Base-by-base conservation (phyloP, 257 asterid genomes). In the Petunia secreta region DNA sequence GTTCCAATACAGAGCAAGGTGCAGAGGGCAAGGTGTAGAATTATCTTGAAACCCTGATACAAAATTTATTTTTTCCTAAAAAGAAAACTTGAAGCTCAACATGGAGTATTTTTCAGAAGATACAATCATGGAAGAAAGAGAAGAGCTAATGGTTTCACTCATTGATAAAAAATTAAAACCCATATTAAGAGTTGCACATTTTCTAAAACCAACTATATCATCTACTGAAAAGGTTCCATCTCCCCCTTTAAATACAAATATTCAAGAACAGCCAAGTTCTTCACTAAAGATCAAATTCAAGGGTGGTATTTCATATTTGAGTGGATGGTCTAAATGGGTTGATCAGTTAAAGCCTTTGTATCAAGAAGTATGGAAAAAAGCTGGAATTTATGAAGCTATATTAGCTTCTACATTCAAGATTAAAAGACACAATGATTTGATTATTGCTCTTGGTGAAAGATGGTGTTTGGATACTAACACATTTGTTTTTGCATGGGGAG, bases 381-480 rank as follows among this genome's bases (percentile, higher is more conserved):
- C 66, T 40, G 75, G 78, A 15, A 79, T 83, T 7, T 74, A 44
- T 14, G 83, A 83, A 40, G 83, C 80, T 25, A 46, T 83, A 5
- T 63, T 46, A 75, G 75, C 55, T 13, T 83, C 85, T 0, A 79
- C 83, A 6, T 53, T 62, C 77, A 63, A 14, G 63, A 79, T 75
- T 48, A 37, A 34, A 39, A 15, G 36, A 36, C 55, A 74, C 40
- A 25, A 9, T 43, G 78, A 75, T 34, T 64, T 83, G 77, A 36
- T 75, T 7, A 8, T 75, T 8, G 80, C 67, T 13, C 62, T 83
- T 16, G 83, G 59, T 10, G 71, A 75, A 52, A 79, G 15, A 74
- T 83, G 86, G 83, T 53, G 80, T 4, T 2, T 25, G 13, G 66
- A 79, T n/a, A 83, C 81, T 8, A 79, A 83, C 13, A 83, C 86